Conservation (phyloP, 2,329 filamentous ascomycete species). For the Sarocladiaceae sp. region DNA sequence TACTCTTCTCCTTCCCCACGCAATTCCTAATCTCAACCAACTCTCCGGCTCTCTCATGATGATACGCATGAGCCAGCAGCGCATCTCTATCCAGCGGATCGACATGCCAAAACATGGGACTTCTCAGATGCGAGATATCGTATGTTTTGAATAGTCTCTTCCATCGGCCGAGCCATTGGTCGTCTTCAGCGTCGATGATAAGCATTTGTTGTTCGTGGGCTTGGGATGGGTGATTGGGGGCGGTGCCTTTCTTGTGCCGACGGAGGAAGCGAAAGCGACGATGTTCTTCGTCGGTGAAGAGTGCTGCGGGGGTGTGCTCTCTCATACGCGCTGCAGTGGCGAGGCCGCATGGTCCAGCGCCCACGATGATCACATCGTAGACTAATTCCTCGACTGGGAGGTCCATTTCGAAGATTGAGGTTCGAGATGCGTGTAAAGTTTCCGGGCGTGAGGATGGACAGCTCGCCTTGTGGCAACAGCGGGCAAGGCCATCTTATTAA, state of each 20-base stretch:
- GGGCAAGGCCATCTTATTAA: not conserved
- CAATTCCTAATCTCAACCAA: constrained; percentile 68
- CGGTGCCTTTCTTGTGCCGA: constrained; percentile 41
- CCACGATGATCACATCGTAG: constrained; percentile 68
- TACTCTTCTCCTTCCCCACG: constrained; percentile 76
- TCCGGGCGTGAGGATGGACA: not conserved
- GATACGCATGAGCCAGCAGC: constrained; percentile 64
- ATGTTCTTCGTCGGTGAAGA: constrained; percentile 82
- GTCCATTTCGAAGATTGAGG: not conserved
- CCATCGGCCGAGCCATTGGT: constrained; percentile 68
- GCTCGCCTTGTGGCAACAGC: not conserved
- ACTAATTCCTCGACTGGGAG: constrained; percentile 27
- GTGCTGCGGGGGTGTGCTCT: constrained; percentile 69
- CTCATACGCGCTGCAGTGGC: constrained; percentile 68
- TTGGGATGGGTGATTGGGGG: not conserved
- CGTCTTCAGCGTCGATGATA: constrained; percentile 62
- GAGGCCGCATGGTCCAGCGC: constrained; percentile 71
- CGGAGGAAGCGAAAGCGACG: constrained; percentile 75
- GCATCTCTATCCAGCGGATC: constrained; percentile 73
- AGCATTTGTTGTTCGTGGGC: constrained; percentile 40
- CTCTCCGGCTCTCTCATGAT: constrained; percentile 55
- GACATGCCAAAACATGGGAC: constrained; percentile 80
- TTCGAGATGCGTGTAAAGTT: not conserved
- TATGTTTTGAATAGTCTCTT: constrained; percentile 63
- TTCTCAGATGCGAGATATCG: constrained; percentile 67